Conservation (phyloP, 2,329 filamentous ascomycete genomes). For the Monilinia aucupariae region DNA sequence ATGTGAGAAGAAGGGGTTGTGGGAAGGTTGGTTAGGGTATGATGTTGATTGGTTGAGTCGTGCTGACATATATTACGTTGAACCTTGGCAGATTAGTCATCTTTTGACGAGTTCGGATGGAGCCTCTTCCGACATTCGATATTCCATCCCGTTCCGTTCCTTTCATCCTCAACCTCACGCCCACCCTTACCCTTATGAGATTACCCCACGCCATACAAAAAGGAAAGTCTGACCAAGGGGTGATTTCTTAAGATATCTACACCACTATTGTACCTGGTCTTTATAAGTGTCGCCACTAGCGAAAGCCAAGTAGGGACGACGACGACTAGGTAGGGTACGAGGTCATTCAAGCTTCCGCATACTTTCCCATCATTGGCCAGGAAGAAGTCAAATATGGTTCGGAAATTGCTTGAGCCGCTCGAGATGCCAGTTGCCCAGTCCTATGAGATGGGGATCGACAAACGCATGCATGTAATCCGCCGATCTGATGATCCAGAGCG, state of each 20-base stretch:
- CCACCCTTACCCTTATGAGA: too few species aligned
- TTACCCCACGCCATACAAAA: too few species aligned
- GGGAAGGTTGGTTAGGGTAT: too few species aligned
- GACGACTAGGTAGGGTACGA: too few species aligned
- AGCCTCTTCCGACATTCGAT: not conserved
- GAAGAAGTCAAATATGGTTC: not conserved
- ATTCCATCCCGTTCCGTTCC: too few species aligned
- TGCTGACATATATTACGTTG: not conserved
- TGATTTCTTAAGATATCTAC: too few species aligned
- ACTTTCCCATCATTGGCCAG: not conserved
- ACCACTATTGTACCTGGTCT: too few species aligned
- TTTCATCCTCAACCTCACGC: not conserved
- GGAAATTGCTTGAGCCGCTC: not conserved
- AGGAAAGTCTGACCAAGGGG: not conserved
- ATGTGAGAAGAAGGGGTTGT: too few species aligned
- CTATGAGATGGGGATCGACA: not conserved
- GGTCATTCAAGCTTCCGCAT: not conserved
- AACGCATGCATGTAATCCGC: not conserved
- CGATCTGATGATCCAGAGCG: not conserved
- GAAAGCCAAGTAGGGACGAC: too few species aligned
- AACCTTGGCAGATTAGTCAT: not conserved
- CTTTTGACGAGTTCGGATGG: not conserved
- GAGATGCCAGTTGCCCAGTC: not conserved
- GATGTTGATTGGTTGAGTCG: not conserved
- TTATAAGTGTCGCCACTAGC: too few species aligned